These are phyloP conservation scores for Cornus florida DNA, from an alignment of 148 eudicot species.

Conservation along the genomic window DNA sequence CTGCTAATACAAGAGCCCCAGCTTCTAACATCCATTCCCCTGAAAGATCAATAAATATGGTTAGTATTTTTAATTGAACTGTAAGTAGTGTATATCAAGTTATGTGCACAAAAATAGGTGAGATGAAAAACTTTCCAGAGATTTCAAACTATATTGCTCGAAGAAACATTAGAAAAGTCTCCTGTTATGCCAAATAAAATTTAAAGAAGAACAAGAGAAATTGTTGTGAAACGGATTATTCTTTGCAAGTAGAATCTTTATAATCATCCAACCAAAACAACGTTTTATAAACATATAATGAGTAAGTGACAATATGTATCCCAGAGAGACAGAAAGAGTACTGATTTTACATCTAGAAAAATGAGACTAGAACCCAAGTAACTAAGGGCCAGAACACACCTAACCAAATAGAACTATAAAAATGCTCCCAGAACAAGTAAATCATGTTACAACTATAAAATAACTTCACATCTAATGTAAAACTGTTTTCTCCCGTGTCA, in stretches of 20 bases:
- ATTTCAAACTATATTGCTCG: background rate
- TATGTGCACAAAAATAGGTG: background rate
- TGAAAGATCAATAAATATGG: constrained; percentile 18
- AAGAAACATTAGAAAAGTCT: background rate
- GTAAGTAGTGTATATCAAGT: background rate
- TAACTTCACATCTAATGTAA: too few relatives aligned
- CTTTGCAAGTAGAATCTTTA: background rate
- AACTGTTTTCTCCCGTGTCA: too few relatives aligned
- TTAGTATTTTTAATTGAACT: constrained; percentile 3
- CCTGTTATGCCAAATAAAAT: background rate
- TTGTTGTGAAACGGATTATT: background rate
- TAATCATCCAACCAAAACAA: background rate
- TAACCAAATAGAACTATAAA: too few relatives aligned
- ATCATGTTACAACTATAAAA: too few relatives aligned
- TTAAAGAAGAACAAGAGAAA: background rate
- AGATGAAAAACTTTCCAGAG: background rate
- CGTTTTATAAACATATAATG: background rate
- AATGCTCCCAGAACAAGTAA: too few relatives aligned
- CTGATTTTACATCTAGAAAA: too few relatives aligned
- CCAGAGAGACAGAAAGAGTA: too few relatives aligned
- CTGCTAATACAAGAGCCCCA: constrained; percentile 96
- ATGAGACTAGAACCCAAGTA: too few relatives aligned
- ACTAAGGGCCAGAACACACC: too few relatives aligned
- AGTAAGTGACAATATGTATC: background rate
- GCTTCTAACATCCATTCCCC: constrained; percentile 99